These are phyloP conservation scores for Oenanthe javanica DNA, from an alignment of 140 eudicot species.

Conservation along the genomic window DNA sequence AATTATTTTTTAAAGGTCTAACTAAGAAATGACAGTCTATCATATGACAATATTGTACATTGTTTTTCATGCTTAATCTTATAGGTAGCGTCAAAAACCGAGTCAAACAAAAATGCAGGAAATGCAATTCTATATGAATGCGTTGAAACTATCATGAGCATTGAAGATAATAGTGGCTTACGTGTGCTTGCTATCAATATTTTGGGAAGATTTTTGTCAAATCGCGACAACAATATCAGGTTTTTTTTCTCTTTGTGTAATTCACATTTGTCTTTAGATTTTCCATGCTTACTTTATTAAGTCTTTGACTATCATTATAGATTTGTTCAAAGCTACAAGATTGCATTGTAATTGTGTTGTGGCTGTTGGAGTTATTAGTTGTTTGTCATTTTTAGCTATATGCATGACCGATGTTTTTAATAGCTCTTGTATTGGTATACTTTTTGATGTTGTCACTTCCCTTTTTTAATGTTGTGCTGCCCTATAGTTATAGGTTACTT, in stretches of 20 bases:
- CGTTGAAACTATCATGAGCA: constrained; percentile 87
- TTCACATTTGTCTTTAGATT: background rate
- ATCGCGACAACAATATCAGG: constrained; percentile 99
- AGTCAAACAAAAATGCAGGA: constrained; percentile 94
- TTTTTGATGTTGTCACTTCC: background rate
- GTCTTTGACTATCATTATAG: background rate
- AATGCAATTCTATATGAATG: constrained; percentile 96
- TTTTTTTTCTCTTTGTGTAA: constrained; percentile 3
- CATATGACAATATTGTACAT: constrained; percentile 4
- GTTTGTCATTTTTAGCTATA: background rate
- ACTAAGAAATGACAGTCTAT: background rate
- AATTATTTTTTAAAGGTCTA: background rate
- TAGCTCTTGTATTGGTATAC: background rate
- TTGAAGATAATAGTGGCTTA: constrained; percentile 95
- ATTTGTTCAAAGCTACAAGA: background rate
- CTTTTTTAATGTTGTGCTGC: background rate
- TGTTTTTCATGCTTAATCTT: constrained; percentile 22
- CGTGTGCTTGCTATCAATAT: constrained; percentile 96
- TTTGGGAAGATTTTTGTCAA: constrained; percentile 91
- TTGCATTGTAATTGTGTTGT: background rate
- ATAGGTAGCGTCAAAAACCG: constrained; percentile 96
- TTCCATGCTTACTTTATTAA: background rate
- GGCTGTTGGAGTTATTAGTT: background rate
- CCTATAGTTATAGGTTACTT: background rate
- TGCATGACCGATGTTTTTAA: background rate